These are phyloP conservation scores for Ogataea paradorogensis DNA, from an alignment of 805 yeast species.

Conservation along the genomic window DNA sequence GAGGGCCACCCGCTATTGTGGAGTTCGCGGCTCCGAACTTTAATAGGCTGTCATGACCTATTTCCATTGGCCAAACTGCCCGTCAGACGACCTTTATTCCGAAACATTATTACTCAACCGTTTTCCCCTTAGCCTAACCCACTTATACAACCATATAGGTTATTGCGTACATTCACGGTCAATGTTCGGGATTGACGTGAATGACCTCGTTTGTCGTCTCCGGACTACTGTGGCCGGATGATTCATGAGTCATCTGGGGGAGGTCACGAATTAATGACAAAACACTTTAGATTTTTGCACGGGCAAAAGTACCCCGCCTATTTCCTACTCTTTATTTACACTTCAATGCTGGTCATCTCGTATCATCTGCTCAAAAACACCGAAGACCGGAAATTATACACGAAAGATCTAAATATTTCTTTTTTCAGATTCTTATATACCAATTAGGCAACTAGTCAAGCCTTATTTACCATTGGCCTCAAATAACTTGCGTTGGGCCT, in stretches of 20 bases:
- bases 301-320: background rate
- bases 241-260: constrained; percentile 10
- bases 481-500: constrained; percentile 78
- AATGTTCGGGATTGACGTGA: background rate
- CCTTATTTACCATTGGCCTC: constrained; percentile 45
- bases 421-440: background rate
- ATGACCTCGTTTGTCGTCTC: background rate
- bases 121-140: constrained; percentile 1
- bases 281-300: too few species aligned
- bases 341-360: background rate
- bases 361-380: too few species aligned
- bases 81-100: constrained; percentile 2
- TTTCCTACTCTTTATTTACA: background rate
- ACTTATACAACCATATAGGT: constrained; percentile 1
- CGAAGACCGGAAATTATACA: too few species aligned
- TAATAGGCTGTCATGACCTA: constrained; percentile 1
- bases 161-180: constrained; percentile 1
- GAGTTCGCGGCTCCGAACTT: constrained; percentile 5
- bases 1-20: constrained; percentile 10
- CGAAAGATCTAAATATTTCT: background rate
- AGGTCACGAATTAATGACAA: background rate
- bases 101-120: background rate
- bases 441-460: background rate
- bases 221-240: constrained; percentile 3
- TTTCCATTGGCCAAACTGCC: constrained; percentile 2